Percentiles rank a stretch among this genome's conserved stretches.
Evolutionary conservation across 176 grass and related monocot species (phyloP).

Genomic region (Oryza coarctata): DNA sequence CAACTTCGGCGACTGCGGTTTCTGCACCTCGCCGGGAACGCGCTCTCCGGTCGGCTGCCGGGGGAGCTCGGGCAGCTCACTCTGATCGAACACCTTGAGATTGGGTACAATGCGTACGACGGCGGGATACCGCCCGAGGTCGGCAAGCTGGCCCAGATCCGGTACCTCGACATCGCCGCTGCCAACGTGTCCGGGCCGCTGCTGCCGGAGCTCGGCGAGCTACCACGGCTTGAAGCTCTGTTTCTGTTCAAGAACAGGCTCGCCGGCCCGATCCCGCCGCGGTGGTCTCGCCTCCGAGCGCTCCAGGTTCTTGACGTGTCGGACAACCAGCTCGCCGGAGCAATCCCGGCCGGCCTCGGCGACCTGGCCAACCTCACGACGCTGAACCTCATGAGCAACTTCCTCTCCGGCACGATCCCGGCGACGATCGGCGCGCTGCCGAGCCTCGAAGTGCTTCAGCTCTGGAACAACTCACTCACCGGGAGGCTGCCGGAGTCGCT

Average conservation of each 20-base stretch:
- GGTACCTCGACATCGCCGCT: constrained; percentile 65
- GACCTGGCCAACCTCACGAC: constrained; percentile 49
- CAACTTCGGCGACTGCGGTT: constrained; percentile 36
- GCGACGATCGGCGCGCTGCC: constrained; percentile 50
- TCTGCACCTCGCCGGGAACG: constrained; percentile 79
- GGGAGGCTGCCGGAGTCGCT: constrained; percentile 59
- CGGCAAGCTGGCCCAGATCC: constrained; percentile 42
- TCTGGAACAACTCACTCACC: constrained; percentile 94
- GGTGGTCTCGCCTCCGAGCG: constrained; percentile 33
- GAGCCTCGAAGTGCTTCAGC: constrained; percentile 66
- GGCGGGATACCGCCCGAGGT: constrained; percentile 44
- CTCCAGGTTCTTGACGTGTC: constrained; percentile 72
- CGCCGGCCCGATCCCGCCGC: constrained; percentile 45
- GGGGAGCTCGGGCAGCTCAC: constrained; percentile 48
- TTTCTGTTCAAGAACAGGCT: constrained; percentile 95
- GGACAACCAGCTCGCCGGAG: constrained; percentile 59
- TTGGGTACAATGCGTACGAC: constrained; percentile 68
- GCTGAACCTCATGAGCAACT: constrained; percentile 84
- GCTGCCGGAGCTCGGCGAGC: constrained; percentile 47
- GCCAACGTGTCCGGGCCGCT: constrained; percentile 54
- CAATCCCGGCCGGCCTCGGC: constrained; percentile 52
- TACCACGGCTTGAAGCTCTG: constrained; percentile 39
- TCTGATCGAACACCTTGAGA: constrained; percentile 57
- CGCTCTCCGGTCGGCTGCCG: constrained; percentile 47
- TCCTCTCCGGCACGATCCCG: constrained; percentile 62